Conservation (phyloP, 805 yeast genomes). For the Pichia eremophila region DNA sequence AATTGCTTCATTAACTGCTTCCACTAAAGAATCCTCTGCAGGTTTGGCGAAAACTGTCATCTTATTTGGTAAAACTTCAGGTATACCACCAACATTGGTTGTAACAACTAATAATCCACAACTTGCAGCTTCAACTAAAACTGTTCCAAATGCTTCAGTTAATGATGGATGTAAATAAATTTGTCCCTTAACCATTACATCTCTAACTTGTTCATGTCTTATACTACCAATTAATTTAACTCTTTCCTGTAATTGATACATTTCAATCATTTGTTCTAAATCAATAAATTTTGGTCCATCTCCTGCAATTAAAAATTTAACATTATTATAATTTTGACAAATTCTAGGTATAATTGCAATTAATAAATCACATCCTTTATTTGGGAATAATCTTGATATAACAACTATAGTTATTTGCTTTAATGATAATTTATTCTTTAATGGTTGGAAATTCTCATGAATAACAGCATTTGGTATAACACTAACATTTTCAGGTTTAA, state of each 20-base stretch:
- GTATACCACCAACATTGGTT: conserved; percentile 94
- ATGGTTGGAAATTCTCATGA: conserved; percentile 67
- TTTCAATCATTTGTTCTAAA: conserved; percentile 90
- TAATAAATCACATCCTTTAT: conserved; percentile 88
- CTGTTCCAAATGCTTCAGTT: conserved; percentile 98
- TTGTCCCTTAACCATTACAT: conserved; percentile 88
- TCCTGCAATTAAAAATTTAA: conserved; percentile 84
- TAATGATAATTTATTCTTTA: conserved; percentile 20
- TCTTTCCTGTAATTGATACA: conserved; percentile 73
- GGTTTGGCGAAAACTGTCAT: conserved; percentile 92
- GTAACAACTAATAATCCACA: conserved; percentile 92
- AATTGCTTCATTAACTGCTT: conserved; percentile 66
- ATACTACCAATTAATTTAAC: conserved; percentile 82
- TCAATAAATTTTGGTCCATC: conserved; percentile 95
- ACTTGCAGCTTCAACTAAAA: conserved; percentile 92
- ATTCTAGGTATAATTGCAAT: conserved; percentile 79
- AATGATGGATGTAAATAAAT: conserved; percentile 88
- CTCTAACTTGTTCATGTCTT: conserved; percentile 85
- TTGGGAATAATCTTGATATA: conserved; percentile 86
- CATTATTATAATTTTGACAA: conserved; percentile 52
- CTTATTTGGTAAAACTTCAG: conserved; percentile 86
- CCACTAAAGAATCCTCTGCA: conserved; percentile 72
- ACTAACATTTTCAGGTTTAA: conserved; percentile 68
- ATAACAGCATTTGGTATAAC: conserved; percentile 97
- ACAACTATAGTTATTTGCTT: conserved; percentile 71